Evolutionary conservation across 129 eudicot genomes (phyloP).

Genomic region (Deinandra increscens): DNA sequence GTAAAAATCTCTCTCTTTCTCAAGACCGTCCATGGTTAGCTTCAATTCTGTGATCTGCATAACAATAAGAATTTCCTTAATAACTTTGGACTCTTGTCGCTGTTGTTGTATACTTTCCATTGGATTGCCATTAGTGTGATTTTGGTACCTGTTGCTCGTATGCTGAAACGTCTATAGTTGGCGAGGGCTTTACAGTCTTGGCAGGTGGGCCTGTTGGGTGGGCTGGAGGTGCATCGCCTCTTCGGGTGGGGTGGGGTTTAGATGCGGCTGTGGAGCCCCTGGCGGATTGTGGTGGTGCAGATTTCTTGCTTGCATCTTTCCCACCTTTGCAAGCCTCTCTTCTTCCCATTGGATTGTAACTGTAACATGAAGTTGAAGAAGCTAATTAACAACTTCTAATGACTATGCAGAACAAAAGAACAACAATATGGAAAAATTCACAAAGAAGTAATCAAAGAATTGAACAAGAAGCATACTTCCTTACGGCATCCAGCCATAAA

Average conservation of each 20-base stretch:
- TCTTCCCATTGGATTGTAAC: constrained; percentile 86
- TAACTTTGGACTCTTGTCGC: constrained; percentile 1
- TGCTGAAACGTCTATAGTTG: constrained; percentile 46
- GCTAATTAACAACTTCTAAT: constrained; percentile 6
- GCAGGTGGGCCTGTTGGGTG: constrained; percentile 52
- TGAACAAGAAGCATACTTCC: constrained; percentile 1
- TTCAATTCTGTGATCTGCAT: constrained; percentile 86
- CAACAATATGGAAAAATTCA: background rate
- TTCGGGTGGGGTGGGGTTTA: constrained; percentile 53
- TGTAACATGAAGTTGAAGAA: constrained; percentile 22
- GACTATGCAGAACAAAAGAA: background rate
- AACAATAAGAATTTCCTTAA: background rate
- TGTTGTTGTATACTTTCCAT: background rate
- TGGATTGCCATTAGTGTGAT: constrained; percentile 1
- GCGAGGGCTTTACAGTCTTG: constrained; percentile 54
- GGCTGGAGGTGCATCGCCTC: constrained; percentile 49
- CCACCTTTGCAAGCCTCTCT: constrained; percentile 89
- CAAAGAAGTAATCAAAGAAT: background rate
- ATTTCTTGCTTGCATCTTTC: constrained; percentile 61
- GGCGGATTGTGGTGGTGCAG: constrained; percentile 53
- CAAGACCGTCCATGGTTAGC: constrained; percentile 81
- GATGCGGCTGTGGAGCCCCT: constrained; percentile 50
- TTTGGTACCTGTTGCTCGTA: constrained; percentile 66
- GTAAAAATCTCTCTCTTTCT: constrained; percentile 97
- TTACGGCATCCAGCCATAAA: background rate